Base-by-base conservation (phyloP, 768 basidiomycete genomes). In the Amanita pseudoporphyria region DNA sequence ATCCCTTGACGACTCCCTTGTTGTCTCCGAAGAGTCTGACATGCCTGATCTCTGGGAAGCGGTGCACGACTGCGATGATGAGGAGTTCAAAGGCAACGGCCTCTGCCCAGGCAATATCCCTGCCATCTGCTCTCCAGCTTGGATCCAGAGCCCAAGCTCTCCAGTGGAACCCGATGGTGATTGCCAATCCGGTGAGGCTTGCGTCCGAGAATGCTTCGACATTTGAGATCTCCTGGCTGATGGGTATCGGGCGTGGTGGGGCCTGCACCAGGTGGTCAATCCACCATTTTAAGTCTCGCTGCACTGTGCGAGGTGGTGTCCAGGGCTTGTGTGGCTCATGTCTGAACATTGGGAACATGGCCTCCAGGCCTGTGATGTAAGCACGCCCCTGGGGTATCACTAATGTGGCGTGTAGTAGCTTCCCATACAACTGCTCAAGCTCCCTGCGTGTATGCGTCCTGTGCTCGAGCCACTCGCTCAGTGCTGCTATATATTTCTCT, bases 81-180 rank as follows among this genome's bases (percentile, higher is more conserved):
- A 74, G 64, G 13, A 72, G 53, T 28, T 70, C 60, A 47, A 77
- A 68, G 1, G 66, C 67, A 1, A 72, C 51, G 0, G 67, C 69
- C 48, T 78, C 70, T 0, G 73, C 73, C 72, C 73, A 77, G 0
- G 58, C 57, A 46, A 76, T 77, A 53, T 73, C 68, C 2, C 61
- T 39, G 6, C 62, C 42, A 5, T 63, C 52, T 1, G 18, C 10
- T n/a, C n/a, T n/a, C n/a, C n/a, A n/a, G n/a, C n/a, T n/a, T n/a
- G n/a, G n/a, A n/a, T n/a, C n/a, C n/a, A n/a, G n/a, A n/a, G n/a
- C n/a, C n/a, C n/a, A n/a, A n/a, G n/a, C n/a, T n/a, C n/a, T n/a
- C n/a, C n/a, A 71, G 0, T 30, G 2, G 3, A 47, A 36, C 0
- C 55, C 47, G 13, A 72, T 60, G 26, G 50, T 46, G 47, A 74